Base-by-base conservation (phyloP, 2,329 filamentous ascomycete genomes). In the Aureobasidium sp. region DNA sequence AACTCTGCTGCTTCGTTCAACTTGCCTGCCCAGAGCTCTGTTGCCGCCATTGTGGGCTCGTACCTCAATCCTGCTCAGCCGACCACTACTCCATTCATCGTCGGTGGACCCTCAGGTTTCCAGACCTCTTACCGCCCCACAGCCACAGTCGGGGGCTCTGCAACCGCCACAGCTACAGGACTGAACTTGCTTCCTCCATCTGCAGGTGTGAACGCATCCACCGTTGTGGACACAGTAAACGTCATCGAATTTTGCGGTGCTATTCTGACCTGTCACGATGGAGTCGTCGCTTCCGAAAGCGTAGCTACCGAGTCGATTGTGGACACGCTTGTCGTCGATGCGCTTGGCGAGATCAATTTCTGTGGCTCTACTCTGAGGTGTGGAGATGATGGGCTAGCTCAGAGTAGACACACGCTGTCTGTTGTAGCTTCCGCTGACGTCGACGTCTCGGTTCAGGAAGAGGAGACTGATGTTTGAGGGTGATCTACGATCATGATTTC, bases 151-250 rank as follows among this genome's bases (percentile, higher is more conserved):
- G 17, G 36, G 20, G 51, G 51, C 22, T 55, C 51, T n/a, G 37
- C 15, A 27, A 31, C 9, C 14, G 22, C 51, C 14, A 20, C 34
- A 5, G 25, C 36, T 22, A 42, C 36, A 12, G 29, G 31, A 17
- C 20, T 55, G 22, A 55, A 42, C 51, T 20, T 55, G 37, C 51
- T 55, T 31, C 51, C 51, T n/a, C 51, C 51, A 3, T 55, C 51
- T 27, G 36, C 6, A 6, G 36, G 37, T n/a, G 20, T 9, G 1
- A 27, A 55, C 15, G 31, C 51, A 36, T 36, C 51, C 1, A 37
- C 51, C 9, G 8, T 55, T 2, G 51, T 14, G 3, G 51, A 55
- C 2, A 15, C n/a, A 11, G 51, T 55, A 25, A 55, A 55, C 9
- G 15, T 29, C 15, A 55, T 55, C 17, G 22, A 55, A 25, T 55